Evolutionary conservation across 129 eudicot genomes (phyloP), one percentile per base, ranked within the genome.

Genomic region (Helichrysum umbraculigerum): DNA sequence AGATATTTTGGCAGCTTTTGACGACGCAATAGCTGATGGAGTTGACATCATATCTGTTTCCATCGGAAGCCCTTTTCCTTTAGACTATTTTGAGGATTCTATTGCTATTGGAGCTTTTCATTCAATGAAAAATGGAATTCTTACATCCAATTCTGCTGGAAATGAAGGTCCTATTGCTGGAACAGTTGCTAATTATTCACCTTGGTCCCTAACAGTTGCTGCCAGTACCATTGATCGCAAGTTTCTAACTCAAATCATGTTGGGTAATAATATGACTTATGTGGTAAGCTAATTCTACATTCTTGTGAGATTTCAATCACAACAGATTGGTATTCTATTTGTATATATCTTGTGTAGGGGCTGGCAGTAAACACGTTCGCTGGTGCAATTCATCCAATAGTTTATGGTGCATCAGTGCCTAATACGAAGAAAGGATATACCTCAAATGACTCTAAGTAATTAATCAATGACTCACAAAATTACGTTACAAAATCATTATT

Each of bases 101-200:
- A 85, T 92, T 4, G 96, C 91, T 7, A 87, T 92, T 47, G 96
- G 98, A 66, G 85, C 97, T 42, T 88, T 91, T 65, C 97, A 88
- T 75, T 87, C 92, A 7, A 83, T 85, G 81, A 66, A 84, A 76
- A 82, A 78, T 50, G 93, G 96, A 20, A 83, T 92, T 15, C 76
- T 84, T 32, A 91, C 91, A 3, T 83, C 90, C 16, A 79, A 81
- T 59, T 83, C 98, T 2, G 96, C 84, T 4, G 98, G 98, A 59
- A 92, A 92, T 65, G 10, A 44, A 29, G 98, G 98, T 30, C 89
- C 95, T 25, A 30, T 25, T 4, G 64, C 68, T 22, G 84, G 68
- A 42, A 30, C 86, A 5, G 59, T 85, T 35, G 33, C 63, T 4
- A 85, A 81, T 69, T 51, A 80, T 47, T 81, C 89, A 8, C 92